These are phyloP conservation scores for Gracilaria domingensis DNA, from an alignment of 23 red algal species.

Conservation along the genomic window DNA sequence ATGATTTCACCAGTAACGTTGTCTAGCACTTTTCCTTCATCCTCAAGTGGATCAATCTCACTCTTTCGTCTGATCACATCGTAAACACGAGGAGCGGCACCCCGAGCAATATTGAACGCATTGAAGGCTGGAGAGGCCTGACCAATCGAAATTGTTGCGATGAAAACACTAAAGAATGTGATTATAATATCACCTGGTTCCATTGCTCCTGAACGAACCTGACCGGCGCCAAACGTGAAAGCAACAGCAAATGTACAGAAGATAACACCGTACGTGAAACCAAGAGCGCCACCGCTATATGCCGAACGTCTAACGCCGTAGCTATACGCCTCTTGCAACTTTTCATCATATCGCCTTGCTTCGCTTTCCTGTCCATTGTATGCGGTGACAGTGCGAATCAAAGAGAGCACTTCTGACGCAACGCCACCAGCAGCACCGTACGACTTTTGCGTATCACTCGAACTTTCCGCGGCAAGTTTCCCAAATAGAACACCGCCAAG, in stretches of 20 bases:
- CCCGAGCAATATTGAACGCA: slow-evolving; percentile 74
- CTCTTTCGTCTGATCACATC: slow-evolving; percentile 74
- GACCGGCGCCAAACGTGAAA: slow-evolving; percentile 79
- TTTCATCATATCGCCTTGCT: slow-evolving; percentile 75
- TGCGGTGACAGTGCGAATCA: slow-evolving; percentile 89
- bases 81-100: slow-evolving; percentile 82
- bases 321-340: slow-evolving; percentile 63
- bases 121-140: slow-evolving; percentile 79
- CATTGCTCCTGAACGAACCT: slow-evolving; percentile 69
- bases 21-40: slow-evolving; percentile 43
- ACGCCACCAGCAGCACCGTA: slow-evolving; percentile 85
- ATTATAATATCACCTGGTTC: slow-evolving; percentile 75
- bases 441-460: slow-evolving; percentile 71
- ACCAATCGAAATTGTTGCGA: slow-evolving; percentile 88
- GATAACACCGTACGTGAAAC: slow-evolving; percentile 85
- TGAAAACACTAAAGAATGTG: slow-evolving; percentile 89
- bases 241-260: slow-evolving; percentile 89
- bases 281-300: slow-evolving; percentile 78
- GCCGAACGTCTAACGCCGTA: slow-evolving; percentile 51
- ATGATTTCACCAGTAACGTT: slow-evolving; percentile 54
- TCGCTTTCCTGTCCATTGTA: slow-evolving; percentile 91
- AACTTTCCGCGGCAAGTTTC: slow-evolving; percentile 82
- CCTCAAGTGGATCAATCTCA: slow-evolving; percentile 67
- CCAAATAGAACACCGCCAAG: slow-evolving; percentile 80
- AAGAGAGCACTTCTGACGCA: slow-evolving; percentile 82